Conservation (phyloP, 805 yeast species). For the Metahyphopichia silvanorum region DNA sequence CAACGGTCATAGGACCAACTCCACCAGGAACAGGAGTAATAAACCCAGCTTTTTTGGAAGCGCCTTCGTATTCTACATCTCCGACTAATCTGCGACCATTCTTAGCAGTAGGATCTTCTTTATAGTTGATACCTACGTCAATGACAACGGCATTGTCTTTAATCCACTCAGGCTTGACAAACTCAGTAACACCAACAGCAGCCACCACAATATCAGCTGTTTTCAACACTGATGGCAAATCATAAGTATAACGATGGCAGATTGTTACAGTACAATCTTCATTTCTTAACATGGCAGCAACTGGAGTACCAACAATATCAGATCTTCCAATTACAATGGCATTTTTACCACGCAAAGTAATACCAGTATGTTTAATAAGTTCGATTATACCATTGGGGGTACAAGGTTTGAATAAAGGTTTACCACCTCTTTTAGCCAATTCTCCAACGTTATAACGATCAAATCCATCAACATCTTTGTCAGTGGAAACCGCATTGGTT, state of each 20-base stretch:
- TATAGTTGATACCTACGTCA: slow-evolving; percentile 93
- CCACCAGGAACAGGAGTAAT: slow-evolving; percentile 99
- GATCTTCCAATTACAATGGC: slow-evolving; percentile 95
- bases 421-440: slow-evolving; percentile 79
- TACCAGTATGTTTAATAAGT: slow-evolving; percentile 66
- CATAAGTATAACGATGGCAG: slow-evolving; percentile 70
- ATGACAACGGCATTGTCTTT: slow-evolving; percentile 82
- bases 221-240: slow-evolving; percentile 53
- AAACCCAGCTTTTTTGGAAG: slow-evolving; percentile 57
- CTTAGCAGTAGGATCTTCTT: slow-evolving; percentile 69
- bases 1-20: slow-evolving; percentile 99
- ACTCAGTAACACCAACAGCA: slow-evolving; percentile 86
- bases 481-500: slow-evolving; percentile 76
- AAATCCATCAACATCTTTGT: slow-evolving; percentile 95
- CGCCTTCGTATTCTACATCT: slow-evolving; percentile 82
- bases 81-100: slow-evolving; percentile 88
- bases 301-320: slow-evolving; percentile 95
- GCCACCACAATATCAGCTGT: slow-evolving; percentile 87
- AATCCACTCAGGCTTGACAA: slow-evolving; percentile 83
- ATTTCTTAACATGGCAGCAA: slow-evolving; percentile 75
- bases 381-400: slow-evolving; percentile 93
- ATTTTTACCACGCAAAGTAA: slow-evolving; percentile 67
- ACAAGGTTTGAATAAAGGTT: slow-evolving; percentile 84
- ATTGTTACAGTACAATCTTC: slow-evolving; percentile 86
- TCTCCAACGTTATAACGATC: slow-evolving; percentile 88